Evolutionary conservation across 768 basidiomycete species (phyloP), one percentile per base, ranked within the genome.

Genomic region (Phanerodontia chrysosporium): DNA sequence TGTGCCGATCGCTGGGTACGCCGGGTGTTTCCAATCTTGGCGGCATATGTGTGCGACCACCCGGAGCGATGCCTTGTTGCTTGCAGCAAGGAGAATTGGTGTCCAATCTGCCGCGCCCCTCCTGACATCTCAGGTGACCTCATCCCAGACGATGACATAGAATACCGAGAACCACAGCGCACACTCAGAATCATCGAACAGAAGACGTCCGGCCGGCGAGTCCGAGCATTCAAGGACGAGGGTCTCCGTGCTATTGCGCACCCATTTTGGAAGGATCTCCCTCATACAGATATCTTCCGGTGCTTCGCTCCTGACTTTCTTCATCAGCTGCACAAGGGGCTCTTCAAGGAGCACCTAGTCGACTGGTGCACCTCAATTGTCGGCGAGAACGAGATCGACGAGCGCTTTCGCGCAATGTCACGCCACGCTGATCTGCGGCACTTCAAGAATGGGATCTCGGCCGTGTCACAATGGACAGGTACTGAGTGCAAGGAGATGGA

Each of bases 361-460:
- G 29, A 45, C 27, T 51, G 48, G 57, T 36, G 45, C 28, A n/a
- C 24, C 30, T 5, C 28, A 4, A 5, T 57, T 5, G 67, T 66
- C 0, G 49, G 51, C 2, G 58, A 62, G 3, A 75, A 75, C 51
- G 62, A 55, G 42, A 39, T 80, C 51, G 79, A 81, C 63, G 66
- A 65, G 2, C 67, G 72, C 0, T 74, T 73, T 58, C 64, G 66
- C 2, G 46, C 62, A 1, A 62, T 78, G 32, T 69, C 71, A 1
- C 64, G 59, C 1, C 67, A 67, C 56, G 66, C 67, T 36, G 64
- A 66, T 0, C 62, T 78, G 0, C 72, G 73, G 0, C 73, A 76
- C 49, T 80, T 81, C 69, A 71, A 70, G 35, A 73, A 73, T 3
- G 78, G 78, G 0, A 78, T 80, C 22, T 75, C 72, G 0, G 27